A percentile compares a stretch with the other conserved stretches of the same genome.
Conservation (phyloP, 176 grass and related monocot species). For the Thalia dealbata region DNA sequence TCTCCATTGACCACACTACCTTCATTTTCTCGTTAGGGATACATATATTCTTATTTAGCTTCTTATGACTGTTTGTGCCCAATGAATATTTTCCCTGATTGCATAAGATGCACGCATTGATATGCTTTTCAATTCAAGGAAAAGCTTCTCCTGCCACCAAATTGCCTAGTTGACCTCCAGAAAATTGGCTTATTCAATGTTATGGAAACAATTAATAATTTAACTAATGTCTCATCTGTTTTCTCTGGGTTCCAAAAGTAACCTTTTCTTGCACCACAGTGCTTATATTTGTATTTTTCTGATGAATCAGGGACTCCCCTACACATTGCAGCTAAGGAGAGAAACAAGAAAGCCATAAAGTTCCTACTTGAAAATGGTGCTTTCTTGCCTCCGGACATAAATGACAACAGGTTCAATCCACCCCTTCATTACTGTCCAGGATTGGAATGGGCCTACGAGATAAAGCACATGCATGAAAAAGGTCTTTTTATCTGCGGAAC, state of each 20-base stretch:
- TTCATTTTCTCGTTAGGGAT: no score
- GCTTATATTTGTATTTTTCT: not conserved
- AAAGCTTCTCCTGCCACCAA: no score
- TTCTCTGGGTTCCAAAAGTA: not conserved
- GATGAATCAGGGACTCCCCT: slow-evolving; percentile 71
- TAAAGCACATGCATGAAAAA: slow-evolving; percentile 58
- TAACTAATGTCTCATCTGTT: not conserved
- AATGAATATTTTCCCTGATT: no score
- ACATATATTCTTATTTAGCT: no score
- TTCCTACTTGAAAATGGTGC: slow-evolving; percentile 86
- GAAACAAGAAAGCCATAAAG: slow-evolving; percentile 75
- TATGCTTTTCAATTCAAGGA: no score
- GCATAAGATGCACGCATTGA: no score
- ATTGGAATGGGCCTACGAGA: slow-evolving; percentile 92
- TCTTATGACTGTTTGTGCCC: no score
- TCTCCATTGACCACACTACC: no score
- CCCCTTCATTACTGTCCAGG: slow-evolving; percentile 95
- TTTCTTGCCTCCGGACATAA: slow-evolving; percentile 82
- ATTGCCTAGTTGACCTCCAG: no score
- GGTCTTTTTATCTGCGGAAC: slow-evolving; percentile 23
- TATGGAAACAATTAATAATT: no score
- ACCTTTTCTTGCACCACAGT: not conserved
- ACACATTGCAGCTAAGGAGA: slow-evolving; percentile 89
- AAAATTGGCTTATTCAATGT: not conserved
- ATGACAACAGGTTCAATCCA: slow-evolving; percentile 92